Base-by-base conservation (phyloP, 2,329 filamentous ascomycete genomes). In the Fusarium sp. region DNA sequence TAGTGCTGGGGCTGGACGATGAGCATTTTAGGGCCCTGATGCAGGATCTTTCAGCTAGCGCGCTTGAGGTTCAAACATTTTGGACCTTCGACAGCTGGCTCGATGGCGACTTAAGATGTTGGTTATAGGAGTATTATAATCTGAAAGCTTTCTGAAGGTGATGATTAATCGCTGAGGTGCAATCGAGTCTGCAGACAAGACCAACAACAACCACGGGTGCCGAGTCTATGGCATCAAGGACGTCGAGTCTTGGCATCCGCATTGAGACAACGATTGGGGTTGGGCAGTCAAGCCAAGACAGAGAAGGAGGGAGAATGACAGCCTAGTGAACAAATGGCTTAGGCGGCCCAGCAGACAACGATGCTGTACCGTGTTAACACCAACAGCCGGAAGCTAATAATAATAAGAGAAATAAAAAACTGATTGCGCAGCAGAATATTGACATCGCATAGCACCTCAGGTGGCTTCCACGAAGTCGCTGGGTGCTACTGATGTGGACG, bases 41-140 rank as follows among this genome's bases (percentile, higher is more conserved):
- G 51, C 61, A 68, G 57, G 67, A 65, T 67, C 63, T 41, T 60
- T 51, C 60, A 65, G 67, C 65, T 75, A 76, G 74, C 64, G 70
- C 39, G 33, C 64, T 75, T 62, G 66, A 35, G 27, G 23, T 60
- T 61, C 46, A 42, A 59, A 37, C 29, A 19, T 39, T 51, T 69
- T 69, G 58, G 41, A 27, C 45, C 41, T 48, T 49, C n/a, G 37
- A 39, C 35, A 63, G 45, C 45, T 44, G 64, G 25, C 44, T 35
- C 39, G n/a, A 54, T 37, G 25, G 31, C 38, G 33, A 39, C 23
- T 39, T 18, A 27, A 35, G 45, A 45, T 37, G 45, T 29, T 25
- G n/a, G 18, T 23, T 23, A 54, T 42, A 39, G 19, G n/a, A 63
- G 41, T 21, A 44, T 25, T 44, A 27, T 42, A 42, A 14, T 37